These are phyloP conservation scores for Thielaviopsis euricoi DNA, from an alignment of 2,329 filamentous ascomycete genomes.

Conservation along the genomic window DNA sequence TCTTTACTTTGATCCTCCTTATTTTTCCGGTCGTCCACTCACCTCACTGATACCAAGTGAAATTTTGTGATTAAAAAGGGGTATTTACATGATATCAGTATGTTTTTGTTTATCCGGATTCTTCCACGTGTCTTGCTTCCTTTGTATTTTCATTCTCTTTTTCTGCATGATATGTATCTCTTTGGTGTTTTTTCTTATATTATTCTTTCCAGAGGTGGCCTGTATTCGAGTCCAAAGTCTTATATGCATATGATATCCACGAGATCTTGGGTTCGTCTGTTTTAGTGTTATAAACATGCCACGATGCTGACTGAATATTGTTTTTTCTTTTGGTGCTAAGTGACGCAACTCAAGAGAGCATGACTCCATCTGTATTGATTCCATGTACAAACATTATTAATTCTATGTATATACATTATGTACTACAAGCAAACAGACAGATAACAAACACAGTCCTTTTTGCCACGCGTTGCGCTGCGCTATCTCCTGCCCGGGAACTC, in stretches of 20 bases:
- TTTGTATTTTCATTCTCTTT: conserved; percentile 3
- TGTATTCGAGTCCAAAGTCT: background rate
- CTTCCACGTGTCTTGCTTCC: background rate
- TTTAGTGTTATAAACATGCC: background rate
- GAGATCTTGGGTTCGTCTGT: background rate
- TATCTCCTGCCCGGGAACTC: conserved; percentile 2
- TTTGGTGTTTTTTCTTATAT: background rate
- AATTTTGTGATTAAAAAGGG: background rate
- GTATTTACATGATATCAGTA: background rate
- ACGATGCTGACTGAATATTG: background rate
- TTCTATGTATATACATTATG: too few relatives aligned
- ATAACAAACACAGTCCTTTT: too few relatives aligned
- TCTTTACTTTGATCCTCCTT: background rate
- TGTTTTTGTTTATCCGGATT: background rate
- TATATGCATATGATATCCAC: background rate
- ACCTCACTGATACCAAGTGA: background rate
- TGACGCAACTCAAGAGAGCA: background rate
- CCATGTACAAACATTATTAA: too few relatives aligned
- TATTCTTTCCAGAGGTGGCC: background rate
- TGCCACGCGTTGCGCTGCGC: background rate
- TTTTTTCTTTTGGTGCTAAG: background rate
- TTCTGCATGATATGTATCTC: background rate
- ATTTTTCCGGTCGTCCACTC: background rate
- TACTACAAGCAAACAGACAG: background rate
- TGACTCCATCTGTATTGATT: background rate